Evolutionary conservation across 1,284 basidiomycete genomes (phyloP), one percentile per base, ranked within the genome.

Genomic region (Porogramme epimiltina): DNA sequence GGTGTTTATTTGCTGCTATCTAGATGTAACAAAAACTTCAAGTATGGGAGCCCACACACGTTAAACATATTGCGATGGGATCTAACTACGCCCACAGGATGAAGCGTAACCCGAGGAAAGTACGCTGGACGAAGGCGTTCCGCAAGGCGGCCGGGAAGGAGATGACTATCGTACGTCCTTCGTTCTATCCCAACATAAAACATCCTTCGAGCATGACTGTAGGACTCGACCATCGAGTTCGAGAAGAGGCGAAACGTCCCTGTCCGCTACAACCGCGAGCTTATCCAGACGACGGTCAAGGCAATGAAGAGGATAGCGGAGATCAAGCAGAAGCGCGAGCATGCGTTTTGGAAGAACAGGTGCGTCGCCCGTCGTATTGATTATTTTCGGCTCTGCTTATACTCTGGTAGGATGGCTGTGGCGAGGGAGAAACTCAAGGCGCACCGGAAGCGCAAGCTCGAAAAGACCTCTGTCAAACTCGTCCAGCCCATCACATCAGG

Each of bases 61-160:
- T 33, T 46, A 4, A 19, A 40, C 9, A 19, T 15, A 16, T n/a
- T 22, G 10, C 18, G 5, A 18, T 37, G 20, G 11, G 3, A 23
- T 36, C 41, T 59, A n/a, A 51, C 23, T 16, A 3, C 16, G 9
- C 23, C 31, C 45, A 5, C 64, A 96, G 94, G 76, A 98, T 99
- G 96, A 99, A 99, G 80, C 90, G 97, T 45, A 99, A 99, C 76
- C 97, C 97, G 43, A 87, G 97, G 60, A 99, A 99, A 76, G 95
- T 99, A 45, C 84, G 93, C 65, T 99, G 97, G 97, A 99, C 97
- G 49, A 99, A 99, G 75, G 97, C 97, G 16, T 99, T 99, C 84
- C 85, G 97, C 63, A 98, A 96, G 72, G 94, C 97, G 22, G 93
- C 95, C 53, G 97, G 97, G 59, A 99, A 99, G 78, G 97, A 99